These are phyloP conservation scores for Stramenopiles sp. DNA, from an alignment of 352 stramenopile species.

Conservation along the genomic window DNA sequence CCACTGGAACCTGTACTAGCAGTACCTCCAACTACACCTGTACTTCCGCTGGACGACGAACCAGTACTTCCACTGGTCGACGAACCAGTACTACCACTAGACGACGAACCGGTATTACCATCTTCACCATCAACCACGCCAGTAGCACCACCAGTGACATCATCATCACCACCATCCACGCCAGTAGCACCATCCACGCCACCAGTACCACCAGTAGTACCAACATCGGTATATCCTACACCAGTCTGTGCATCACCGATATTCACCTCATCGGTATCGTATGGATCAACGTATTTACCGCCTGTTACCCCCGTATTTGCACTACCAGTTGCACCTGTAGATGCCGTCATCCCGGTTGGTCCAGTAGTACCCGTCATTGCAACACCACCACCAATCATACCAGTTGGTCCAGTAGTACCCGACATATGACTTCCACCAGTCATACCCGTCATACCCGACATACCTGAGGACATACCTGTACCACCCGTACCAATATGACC, in stretches of 20 bases:
- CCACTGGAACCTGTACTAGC: not conserved
- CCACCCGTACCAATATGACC: not conserved
- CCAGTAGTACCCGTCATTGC: not conserved
- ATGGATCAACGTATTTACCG: not conserved
- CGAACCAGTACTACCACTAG: too few species aligned
- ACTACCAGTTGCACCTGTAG: slow-evolving; percentile 1
- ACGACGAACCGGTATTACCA: not conserved
- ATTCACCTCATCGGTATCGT: slow-evolving; percentile 2
- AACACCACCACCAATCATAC: not conserved
- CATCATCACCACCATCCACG: not conserved
- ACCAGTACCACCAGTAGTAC: not conserved
- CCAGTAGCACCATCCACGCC: not conserved
- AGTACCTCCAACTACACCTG: not conserved
- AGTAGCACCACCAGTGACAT: not conserved
- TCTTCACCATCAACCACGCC: not conserved
- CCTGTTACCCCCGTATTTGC: slow-evolving; percentile 1
- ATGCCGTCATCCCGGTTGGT: not conserved
- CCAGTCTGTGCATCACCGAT: not conserved
- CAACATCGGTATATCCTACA: not conserved
- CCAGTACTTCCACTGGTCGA: not conserved
- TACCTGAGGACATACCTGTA: not conserved
- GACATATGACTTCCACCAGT: not conserved
- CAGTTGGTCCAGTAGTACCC: not conserved
- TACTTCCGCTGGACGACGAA: not conserved
- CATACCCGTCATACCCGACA: not conserved